phyloP scores from a whole-genome alignment of 2,329 filamentous ascomycete genomes.

The Colletotrichum sidae region DNA sequence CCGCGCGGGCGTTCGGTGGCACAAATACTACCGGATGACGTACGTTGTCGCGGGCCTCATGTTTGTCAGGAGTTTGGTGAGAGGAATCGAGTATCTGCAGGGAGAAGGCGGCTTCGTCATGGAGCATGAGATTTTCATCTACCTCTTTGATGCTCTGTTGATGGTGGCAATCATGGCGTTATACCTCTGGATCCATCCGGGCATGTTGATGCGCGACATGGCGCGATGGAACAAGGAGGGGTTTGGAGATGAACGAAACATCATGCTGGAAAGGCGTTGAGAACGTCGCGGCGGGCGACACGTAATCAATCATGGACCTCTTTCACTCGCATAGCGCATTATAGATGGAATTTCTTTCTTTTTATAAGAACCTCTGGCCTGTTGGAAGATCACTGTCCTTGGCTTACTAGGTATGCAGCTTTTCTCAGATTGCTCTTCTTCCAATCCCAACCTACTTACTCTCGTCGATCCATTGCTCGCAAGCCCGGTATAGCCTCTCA shows the following conservation, averaged over 20 bases:
- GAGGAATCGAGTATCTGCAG: conserved; percentile 39
- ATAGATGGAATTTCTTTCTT: neutral
- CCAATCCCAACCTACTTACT: neutral
- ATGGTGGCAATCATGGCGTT: conserved; percentile 54
- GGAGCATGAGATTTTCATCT: conserved; percentile 53
- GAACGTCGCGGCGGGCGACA: neutral
- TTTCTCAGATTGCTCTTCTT: neutral
- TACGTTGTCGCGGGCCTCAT: conserved; percentile 36
- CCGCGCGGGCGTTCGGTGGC: conserved; percentile 32
- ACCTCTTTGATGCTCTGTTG: conserved; percentile 54
- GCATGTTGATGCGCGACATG: conserved; percentile 30
- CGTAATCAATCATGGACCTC: neutral
- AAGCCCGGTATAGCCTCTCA: conserved; percentile 26
- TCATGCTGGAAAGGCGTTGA: conserved; percentile 20
- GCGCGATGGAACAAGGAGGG: conserved; percentile 1
- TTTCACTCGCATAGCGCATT: too few relatives aligned
- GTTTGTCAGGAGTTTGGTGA: conserved; percentile 38
- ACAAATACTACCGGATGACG: conserved; percentile 36
- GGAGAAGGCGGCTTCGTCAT: conserved; percentile 50
- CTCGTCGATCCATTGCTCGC: conserved; percentile 26
- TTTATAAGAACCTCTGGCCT: neutral
- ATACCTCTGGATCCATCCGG: conserved; percentile 38
- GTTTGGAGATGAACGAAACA: conserved; percentile 14
- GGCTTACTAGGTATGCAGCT: too few relatives aligned
- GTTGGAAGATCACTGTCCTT: neutral